Conservation (phyloP, 768 basidiomycete species). For the Termitomyces sp. region DNA sequence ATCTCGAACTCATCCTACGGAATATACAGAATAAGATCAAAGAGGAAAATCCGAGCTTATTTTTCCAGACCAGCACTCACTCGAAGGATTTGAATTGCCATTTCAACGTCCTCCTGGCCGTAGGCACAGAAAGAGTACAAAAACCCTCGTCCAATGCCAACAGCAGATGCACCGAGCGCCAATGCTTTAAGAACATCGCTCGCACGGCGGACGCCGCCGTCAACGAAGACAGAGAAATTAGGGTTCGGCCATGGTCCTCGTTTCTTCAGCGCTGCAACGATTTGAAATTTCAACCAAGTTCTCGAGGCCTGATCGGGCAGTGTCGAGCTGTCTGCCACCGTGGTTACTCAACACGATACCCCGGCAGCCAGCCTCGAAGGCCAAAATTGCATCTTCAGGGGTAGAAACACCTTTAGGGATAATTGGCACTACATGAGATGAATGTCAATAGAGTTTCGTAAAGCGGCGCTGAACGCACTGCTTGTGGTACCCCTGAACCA, state of each 20-base stretch:
- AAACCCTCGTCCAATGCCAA: background rate
- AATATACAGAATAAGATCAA: slow-evolving; percentile 27
- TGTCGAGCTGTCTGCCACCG: background rate
- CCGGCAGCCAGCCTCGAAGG: background rate
- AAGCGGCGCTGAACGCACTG: background rate
- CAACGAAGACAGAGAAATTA: background rate
- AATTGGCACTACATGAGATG: background rate
- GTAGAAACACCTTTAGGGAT: background rate
- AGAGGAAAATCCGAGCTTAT: too few relatives aligned
- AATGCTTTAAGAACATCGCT: background rate
- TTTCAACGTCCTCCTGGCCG: too few relatives aligned
- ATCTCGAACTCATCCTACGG: slow-evolving; percentile 98
- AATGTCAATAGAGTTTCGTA: background rate
- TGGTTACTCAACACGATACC: background rate
- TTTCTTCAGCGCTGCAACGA: background rate
- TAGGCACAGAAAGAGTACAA: too few relatives aligned
- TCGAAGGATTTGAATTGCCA: too few relatives aligned
- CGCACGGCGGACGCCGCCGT: background rate
- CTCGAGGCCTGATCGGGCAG: background rate
- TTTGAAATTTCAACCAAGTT: background rate
- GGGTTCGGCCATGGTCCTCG: background rate
- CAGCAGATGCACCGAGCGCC: background rate
- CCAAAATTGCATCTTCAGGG: background rate
- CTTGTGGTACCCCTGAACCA: background rate
- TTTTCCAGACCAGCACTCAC: too few relatives aligned